phyloP scores from a whole-genome alignment of 176 grass and related monocot genomes.

The Rhipidocladum racemiflorum region DNA sequence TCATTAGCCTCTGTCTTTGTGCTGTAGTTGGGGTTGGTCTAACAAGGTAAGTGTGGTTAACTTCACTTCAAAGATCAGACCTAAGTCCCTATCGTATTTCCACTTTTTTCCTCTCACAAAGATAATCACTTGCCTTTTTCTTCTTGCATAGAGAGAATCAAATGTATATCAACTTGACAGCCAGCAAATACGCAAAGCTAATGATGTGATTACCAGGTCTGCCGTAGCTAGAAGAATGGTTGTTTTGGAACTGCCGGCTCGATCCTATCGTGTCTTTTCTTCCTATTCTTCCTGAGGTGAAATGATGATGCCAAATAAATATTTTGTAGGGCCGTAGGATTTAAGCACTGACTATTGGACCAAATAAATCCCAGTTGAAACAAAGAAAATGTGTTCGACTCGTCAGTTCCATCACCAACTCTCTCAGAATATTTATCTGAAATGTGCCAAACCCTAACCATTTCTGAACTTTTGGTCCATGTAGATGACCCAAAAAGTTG shows the following conservation, averaged over 20 bases:
- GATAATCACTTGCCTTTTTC: not conserved
- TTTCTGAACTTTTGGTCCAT: constrained; percentile 10
- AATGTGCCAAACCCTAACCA: constrained; percentile 19
- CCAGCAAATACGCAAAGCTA: not conserved
- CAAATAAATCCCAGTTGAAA: not conserved
- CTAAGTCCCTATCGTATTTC: not conserved
- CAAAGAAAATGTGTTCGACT: not conserved
- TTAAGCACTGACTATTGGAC: not conserved
- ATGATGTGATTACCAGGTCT: not conserved
- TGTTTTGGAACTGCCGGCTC: not conserved
- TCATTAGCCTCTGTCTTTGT: not conserved
- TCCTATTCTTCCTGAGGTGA: not conserved
- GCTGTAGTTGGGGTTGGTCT: not conserved
- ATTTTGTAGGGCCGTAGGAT: not conserved
- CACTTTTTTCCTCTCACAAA: not conserved
- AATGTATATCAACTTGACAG: constrained; percentile 19
- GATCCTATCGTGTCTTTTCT: not conserved
- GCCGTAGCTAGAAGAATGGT: not conserved
- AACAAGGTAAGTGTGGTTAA: too few relatives aligned
- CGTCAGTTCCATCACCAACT: constrained; percentile 35
- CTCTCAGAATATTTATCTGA: constrained; percentile 17
- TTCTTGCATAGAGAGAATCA: not conserved
- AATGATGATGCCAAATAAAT: not conserved
- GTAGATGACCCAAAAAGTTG: constrained; percentile 28
- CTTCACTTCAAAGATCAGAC: not conserved